Percentiles rank a stretch among this genome's conserved stretches.
Evolutionary conservation across 2,329 filamentous ascomycete genomes (phyloP).

Genomic region (Sarocladium brachiariae): DNA sequence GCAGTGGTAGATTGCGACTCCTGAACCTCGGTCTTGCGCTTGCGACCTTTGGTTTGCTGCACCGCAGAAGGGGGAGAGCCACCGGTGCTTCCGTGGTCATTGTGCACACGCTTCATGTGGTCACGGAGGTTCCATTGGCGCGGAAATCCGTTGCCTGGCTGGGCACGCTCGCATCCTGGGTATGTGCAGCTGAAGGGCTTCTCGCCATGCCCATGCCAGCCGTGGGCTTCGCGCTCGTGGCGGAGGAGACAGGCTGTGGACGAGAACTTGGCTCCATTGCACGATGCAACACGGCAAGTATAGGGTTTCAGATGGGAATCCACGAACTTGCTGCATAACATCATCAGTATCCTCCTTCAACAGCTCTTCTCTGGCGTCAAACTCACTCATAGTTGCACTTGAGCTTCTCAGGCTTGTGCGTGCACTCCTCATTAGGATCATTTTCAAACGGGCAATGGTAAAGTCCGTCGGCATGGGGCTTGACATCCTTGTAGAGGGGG

Average conservation of each 20-base stretch:
- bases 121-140: conserved; percentile 93
- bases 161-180: conserved; percentile 76
- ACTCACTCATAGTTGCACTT: conserved; percentile 99
- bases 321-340: conserved; percentile 74
- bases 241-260: conserved; percentile 91
- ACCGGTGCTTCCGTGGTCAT: conserved; percentile 42
- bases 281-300: conserved; percentile 79
- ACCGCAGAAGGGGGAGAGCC: conserved; percentile 33
- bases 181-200: conserved; percentile 89
- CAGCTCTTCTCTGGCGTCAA: background rate
- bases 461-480: conserved; percentile 63
- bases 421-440: conserved; percentile 52
- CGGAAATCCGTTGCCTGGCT: conserved; percentile 81
- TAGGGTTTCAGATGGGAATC: conserved; percentile 97
- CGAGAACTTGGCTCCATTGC: conserved; percentile 83
- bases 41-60: conserved; percentile 41
- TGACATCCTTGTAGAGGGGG: conserved; percentile 62
- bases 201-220: conserved; percentile 89
- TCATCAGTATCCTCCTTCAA: conserved; percentile 18
- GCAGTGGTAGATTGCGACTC: conserved; percentile 31
- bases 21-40: conserved; percentile 49
- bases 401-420: conserved; percentile 88
- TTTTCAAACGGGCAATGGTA: conserved; percentile 91
- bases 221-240: conserved; percentile 92
- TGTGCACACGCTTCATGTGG: conserved; percentile 95